Base-by-base conservation (phyloP, 345 rosid genomes). In the Gossypium rotundifolium region DNA sequence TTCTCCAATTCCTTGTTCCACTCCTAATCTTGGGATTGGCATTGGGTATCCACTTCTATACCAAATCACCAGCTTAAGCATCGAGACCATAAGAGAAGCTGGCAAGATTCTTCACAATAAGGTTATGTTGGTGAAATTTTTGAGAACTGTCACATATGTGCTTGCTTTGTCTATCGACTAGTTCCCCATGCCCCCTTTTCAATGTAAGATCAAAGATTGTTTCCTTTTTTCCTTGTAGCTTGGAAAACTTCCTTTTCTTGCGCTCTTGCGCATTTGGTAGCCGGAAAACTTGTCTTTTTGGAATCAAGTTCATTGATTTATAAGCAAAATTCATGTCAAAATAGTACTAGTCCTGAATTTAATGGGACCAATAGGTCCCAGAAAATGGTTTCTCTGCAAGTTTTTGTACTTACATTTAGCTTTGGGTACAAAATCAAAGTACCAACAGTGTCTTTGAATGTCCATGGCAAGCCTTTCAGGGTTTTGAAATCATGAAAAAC, bases 1-100 rank as follows among this genome's bases (percentile, higher is more conserved):
- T 95, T 44, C 92, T 95, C 40, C 98, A 89, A 81, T 87, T 93
- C 85, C 88, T 93, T 74, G 97, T 90, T 79, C 99, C 98, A 71
- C 87, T 95, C 64, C 85, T 90, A 7, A 91, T 95, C 82, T 79
- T 95, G 84, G 99, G 93, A 23, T 81, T 95, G 89, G 99, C 99
- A 75, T 17, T 95, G 5, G 93, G 89, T 16, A 53, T 93, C 83
- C 96, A 90, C 53, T 82, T 79, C 84, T 89, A 91, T 80, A 86
- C 94, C 78, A 95, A 85, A 85, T 53, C 85, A 18, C 67, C 87
- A 13, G 76, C 88, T 66, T 86, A 77, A 80, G 69, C 45, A 64
- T 65, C 29, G 27, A 42, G 25, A 71, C 27, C 46, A 57, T 38
- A 46, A 51, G 45, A 59, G 71, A 53, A 45, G 54, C 7, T 60